Base-by-base conservation (phyloP, 2,329 filamentous ascomycete species). In the Venturia effusa region DNA sequence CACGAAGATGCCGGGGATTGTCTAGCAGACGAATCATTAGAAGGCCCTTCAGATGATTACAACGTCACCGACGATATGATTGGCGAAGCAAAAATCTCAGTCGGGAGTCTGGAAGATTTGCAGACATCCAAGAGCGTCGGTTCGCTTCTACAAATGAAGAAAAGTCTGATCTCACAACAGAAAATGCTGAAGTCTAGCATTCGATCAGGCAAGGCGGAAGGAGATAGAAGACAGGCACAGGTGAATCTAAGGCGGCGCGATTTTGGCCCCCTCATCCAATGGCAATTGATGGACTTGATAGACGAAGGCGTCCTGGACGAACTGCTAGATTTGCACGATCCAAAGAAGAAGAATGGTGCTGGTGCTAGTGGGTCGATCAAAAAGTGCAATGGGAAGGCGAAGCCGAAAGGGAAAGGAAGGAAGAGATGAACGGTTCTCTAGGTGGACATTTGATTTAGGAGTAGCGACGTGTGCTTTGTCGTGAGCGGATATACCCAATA, bases 121-220 rank as follows among this genome's bases (percentile, higher is more conserved):
- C 27, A 34, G 30, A 22, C 7, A 15, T 34, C 30, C 5, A 19
- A 34, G 1, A 57, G 30, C 8, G 51, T 57, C 17, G 51, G 51
- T 8, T 32, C 51, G 51, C 51, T 57, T 57, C 30, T 57, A 30
- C 34, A 57, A 22, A 1, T 57, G 51, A 57, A 57, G 51, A 57
- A 34, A 34, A 57, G 51, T 30, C n/a, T 57, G 30, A 57, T 57
- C 17, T 57, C 51, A 34, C 51, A 57, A 22, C 51, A 57, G 15
- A 57, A 57, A 34, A 57, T 57, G 51, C 51, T 57, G 27, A 57
- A 57, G 51, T 57, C 51, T 34, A 57, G 51, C 30, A 57, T 57
- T 57, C 27, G 51, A 32, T 57, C 51, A 8, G 51, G 51, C 51
- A 57, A 57, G 30, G 30, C 51, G 10, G 51, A 57, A 34, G 51